Evolutionary conservation across 306 rosid genomes (phyloP), one percentile per base, ranked within the genome.

Genomic region (Casuarina equisetifolia): DNA sequence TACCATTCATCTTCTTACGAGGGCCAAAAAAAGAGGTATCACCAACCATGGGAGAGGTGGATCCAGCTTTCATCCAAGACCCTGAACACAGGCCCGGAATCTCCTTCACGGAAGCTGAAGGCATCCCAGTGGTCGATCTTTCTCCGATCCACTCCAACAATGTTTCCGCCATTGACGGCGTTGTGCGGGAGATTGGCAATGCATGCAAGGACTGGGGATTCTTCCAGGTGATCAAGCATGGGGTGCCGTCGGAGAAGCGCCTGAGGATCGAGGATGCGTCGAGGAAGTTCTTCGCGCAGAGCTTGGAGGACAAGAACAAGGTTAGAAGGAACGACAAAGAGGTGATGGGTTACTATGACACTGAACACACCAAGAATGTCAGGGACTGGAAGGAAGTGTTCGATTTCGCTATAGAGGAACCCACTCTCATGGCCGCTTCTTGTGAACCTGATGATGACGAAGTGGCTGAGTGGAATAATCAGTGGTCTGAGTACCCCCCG

Each of bases 311-410:
- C 32, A 25, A 25, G 32, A 25, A 25, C 32, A 25, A 25, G 64
- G 58, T 88, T 9, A 76, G 80, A 12, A 80, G 91, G 69, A 81
- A 81, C 6, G 89, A 82, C n/a, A 44, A 0, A 4, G 11, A 2
- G 3, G 50, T 83, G 0, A 5, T 17, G 20, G 97, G 98, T 8
- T 93, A 93, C 10, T 79, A 71, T 53, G 95, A 93, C n/a, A 75
- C 70, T 0, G 98, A 93, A 39, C 84, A 82, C 32, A 25, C 32
- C 32, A 25, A 25, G 32, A 25, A 25, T 25, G 32, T 25, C 32
- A 25, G 32, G 32, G 97, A 93, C 45, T 89, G 97, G 96, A 91
- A 89, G 53, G 97, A 91, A 72, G 92, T 84, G 5, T 85, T 86
- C 75, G 97, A 89, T 85, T 85, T 86, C 59, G 3, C 11, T 0